Conservation (phyloP, 495 filamentous ascomycete genomes). For the Aspergillus campestris region DNA sequence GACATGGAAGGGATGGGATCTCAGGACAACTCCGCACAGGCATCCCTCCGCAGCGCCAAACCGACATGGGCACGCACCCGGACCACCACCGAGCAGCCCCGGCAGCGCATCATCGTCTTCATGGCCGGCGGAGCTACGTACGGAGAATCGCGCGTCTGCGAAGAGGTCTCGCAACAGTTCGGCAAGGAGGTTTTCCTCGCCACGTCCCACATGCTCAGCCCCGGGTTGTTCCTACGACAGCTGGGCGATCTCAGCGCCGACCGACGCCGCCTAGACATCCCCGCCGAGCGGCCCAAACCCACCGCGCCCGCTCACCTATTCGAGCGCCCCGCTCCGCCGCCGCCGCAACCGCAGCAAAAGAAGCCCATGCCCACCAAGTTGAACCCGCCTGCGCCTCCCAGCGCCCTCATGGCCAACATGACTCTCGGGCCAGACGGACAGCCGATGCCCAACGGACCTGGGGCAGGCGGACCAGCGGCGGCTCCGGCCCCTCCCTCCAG, state of each 20-base stretch:
- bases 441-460: slow-evolving; percentile 16
- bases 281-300: slow-evolving; percentile 69
- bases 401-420: slow-evolving; percentile 50
- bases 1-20: slow-evolving; percentile 50
- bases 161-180: slow-evolving; percentile 65
- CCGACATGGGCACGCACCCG: slow-evolving; percentile 90
- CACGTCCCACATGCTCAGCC: slow-evolving; percentile 86
- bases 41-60: slow-evolving; percentile 78
- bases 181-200: slow-evolving; percentile 79
- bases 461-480: slow-evolving; percentile 7
- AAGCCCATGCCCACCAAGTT: slow-evolving; percentile 24
- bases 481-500: too few relatives aligned
- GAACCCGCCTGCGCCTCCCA: slow-evolving; percentile 40
- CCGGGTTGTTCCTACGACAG: slow-evolving; percentile 71
- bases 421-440: slow-evolving; percentile 35
- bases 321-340: slow-evolving; percentile 57
- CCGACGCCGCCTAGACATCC: slow-evolving; percentile 66
- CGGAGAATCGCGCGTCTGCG: slow-evolving; percentile 79
- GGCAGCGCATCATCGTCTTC: slow-evolving; percentile 88
- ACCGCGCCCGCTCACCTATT: slow-evolving; percentile 81
- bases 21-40: slow-evolving; percentile 52
- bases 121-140: slow-evolving; percentile 95
- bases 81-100: slow-evolving; percentile 64
- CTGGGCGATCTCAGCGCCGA: slow-evolving; percentile 69
- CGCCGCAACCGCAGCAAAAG: slow-evolving; percentile 31